Base-by-base conservation (phyloP, 192 early-diverging fungal genomes). In the Coemansia sp. region DNA sequence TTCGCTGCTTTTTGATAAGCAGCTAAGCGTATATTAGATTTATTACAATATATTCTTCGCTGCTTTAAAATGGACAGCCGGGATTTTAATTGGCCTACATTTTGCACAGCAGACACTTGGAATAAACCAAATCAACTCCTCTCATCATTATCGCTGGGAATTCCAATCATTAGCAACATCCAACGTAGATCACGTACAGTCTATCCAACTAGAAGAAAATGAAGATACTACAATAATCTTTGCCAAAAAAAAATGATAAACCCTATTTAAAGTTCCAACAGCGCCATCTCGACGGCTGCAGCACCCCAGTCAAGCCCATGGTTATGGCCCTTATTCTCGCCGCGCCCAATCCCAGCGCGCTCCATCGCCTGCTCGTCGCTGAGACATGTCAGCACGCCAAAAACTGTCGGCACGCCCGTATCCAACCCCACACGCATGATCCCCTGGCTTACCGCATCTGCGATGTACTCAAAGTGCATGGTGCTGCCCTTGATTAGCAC, bases 381-480 rank as follows among this genome's bases (percentile, higher is more conserved):
- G 59, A 98, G 81, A 71, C 95, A 98, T 9, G 97, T 97, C 61
- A 99, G 75, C 22, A 99, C 93, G 20, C 97, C 97, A 84, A 99
- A 98, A 59, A 99, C 87, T 50, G 93, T 90, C 53, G 97, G 97
- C 2, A 91, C 84, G 8, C 86, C 85, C 0, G 89, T 86, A 56
- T 98, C 95, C 46, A 99, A 77, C 4, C 93, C 92, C 23, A 99
- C 96, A n/a, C 90, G 84, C 95, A 98, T 99, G 42, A 99, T 83
- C 0, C 95, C 97, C 19, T 95, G 91, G 33, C 86, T 88, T 1
- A 91, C 88, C 0, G 96, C 93, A 54, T 99, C 97, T n/a, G 91
- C 87, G 61, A 99, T 99, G 75, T 99, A 99, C 83, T 98, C 97
- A 87, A 97, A 99, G 66, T 99, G 97, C 88, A 96, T 94, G 19